Evolutionary conservation across 495 filamentous ascomycete species (phyloP).

Genomic region (Tuber borchii): DNA sequence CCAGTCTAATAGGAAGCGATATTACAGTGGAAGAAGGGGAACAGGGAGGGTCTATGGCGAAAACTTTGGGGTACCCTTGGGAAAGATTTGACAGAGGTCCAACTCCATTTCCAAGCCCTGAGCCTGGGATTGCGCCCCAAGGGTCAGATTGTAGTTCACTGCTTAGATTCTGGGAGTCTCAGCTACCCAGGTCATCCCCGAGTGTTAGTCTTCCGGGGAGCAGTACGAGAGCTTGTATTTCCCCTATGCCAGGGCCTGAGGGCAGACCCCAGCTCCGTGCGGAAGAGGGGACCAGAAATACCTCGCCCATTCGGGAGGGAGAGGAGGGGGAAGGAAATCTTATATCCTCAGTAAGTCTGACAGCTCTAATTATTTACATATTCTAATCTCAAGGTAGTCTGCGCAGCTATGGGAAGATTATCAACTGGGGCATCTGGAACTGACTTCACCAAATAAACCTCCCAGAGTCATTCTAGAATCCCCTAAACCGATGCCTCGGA

Average conservation of each 20-base stretch:
- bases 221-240: neutral
- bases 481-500: neutral
- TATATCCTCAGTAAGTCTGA: neutral
- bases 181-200: neutral
- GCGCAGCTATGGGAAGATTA: neutral
- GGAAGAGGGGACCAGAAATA: neutral
- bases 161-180: slow-evolving; percentile 1
- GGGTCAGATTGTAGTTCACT: slow-evolving; percentile 1
- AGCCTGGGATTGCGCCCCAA: neutral
- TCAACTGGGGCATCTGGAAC: neutral
- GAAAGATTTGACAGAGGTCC: neutral
- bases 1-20: neutral
- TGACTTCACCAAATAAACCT: neutral
- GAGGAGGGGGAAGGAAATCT: neutral
- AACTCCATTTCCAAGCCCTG: neutral
- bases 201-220: neutral
- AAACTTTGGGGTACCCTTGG: neutral
- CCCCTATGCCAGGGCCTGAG: neutral
- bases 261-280: neutral
- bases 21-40: neutral
- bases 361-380: neutral
- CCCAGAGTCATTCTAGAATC: neutral
- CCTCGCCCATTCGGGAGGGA: neutral
- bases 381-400: neutral
- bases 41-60: neutral